These are phyloP conservation scores for Inga leiocalycina DNA, from an alignment of 306 rosid genomes.

Conservation along the genomic window DNA sequence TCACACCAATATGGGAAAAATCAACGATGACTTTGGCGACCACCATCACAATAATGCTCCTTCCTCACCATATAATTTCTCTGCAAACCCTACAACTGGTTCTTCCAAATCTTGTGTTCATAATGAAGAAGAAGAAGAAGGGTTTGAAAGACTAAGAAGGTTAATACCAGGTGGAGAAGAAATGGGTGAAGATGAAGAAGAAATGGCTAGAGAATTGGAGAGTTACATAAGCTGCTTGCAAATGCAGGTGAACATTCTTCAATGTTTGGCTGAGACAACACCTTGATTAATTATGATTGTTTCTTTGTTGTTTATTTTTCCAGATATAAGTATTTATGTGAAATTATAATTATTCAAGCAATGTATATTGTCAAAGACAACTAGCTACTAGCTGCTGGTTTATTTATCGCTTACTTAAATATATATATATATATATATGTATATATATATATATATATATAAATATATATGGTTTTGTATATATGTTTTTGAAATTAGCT, in stretches of 20 bases:
- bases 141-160: constrained; percentile 45
- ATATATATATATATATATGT: too few species aligned
- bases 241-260: constrained; percentile 76
- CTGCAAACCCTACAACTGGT: constrained; percentile 27
- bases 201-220: constrained; percentile 57
- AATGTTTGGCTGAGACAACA: constrained; percentile 44
- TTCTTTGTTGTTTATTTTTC: not conserved
- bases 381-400: not conserved
- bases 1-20: constrained; percentile 10
- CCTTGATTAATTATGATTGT: not conserved
- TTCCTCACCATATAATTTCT: not conserved
- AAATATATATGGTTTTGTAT: not conserved
- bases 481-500: not conserved
- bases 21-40: not conserved
- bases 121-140: constrained; percentile 34
- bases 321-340: not conserved
- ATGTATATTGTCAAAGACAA: constrained; percentile 7
- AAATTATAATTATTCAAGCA: not conserved
- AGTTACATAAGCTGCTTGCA: constrained; percentile 71
- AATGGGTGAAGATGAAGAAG: constrained; percentile 42
- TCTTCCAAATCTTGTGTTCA: not conserved
- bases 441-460: too few species aligned
- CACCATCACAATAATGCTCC: constrained; percentile 1
- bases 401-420: not conserved
- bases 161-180: constrained; percentile 73